Base-by-base conservation (phyloP, 1,284 basidiomycete species). In the Apiotrichum brassicae region DNA sequence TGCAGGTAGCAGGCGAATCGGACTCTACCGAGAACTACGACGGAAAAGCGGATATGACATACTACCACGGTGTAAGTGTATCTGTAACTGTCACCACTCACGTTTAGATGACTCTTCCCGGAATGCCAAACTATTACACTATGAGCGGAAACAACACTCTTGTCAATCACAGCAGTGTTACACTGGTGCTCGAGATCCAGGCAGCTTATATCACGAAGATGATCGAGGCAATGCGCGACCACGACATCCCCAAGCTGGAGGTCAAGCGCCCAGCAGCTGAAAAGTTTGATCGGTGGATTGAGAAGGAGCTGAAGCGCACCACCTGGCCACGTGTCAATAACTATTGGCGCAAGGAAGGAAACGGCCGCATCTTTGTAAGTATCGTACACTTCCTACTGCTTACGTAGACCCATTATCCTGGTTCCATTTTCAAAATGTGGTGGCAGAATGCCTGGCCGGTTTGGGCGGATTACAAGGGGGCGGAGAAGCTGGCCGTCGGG, bases 121-220 rank as follows among this genome's bases (percentile, higher is more conserved):
- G 51, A 30, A 50, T 56, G 37, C 66, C 64, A 23, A 68, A 68
- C 55, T 51, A 54, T 42, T 66, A 57, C 56, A 46, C 53, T 13
- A 45, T 64, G 43, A 54, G 60, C 19, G 64, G 64, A 41, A 56
- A 60, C 53, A 68, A 68, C 53, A 56, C 53, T 18, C 54, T 61
- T 20, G 52, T 56, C 43, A 56, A 56, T 48, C 54, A 56, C 54
- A 43, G 39, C 26, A 45, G 46, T 32, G 49, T 56, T 20, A 56
- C 51, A 16, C 30, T 33, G 22, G 39, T 53, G 33, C 48, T 56
- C 25, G 54, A 56, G 48, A 48, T 53, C 42, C 51, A 56, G 45
- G 39, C 54, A 4, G 48, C 51, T 7, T 53, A 56, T 46, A 49
- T 56, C 25, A 50, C 51, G 11, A 36, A 48, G 42, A 36, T 56